Conservation (phyloP, 495 filamentous ascomycete species). For the Xylaria castorea region DNA sequence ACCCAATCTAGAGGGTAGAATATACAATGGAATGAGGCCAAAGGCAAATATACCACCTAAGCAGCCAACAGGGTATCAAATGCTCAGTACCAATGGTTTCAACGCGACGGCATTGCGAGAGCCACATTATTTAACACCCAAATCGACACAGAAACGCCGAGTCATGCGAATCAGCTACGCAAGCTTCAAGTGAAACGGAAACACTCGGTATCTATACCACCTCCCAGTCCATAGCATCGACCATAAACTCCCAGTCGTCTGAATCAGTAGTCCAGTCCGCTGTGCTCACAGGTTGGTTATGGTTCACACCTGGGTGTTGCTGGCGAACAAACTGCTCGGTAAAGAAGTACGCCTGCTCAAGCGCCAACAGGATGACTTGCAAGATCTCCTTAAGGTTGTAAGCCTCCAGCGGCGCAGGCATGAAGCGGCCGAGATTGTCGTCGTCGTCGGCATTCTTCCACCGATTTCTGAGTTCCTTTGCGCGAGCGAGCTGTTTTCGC, state of each 20-base stretch:
- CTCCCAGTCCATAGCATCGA: constrained; percentile 72
- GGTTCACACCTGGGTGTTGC: constrained; percentile 35
- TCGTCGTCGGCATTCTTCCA: constrained; percentile 67
- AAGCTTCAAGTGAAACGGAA: neutral
- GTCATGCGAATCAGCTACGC: neutral
- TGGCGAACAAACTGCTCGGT: constrained; percentile 44
- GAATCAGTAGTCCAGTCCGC: constrained; percentile 37
- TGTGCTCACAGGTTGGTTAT: constrained; percentile 19
- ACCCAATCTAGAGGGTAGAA: constrained; percentile 2
- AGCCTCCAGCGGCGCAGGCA: constrained; percentile 51
- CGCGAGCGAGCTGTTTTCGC: constrained; percentile 56
- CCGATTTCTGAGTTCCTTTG: constrained; percentile 70
- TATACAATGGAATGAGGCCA: constrained; percentile 6
- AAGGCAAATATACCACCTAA: neutral
- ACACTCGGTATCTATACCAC: constrained; percentile 47
- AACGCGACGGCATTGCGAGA: neutral
- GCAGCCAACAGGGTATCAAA: constrained; percentile 11
- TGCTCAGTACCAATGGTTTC: neutral
- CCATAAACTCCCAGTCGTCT: constrained; percentile 64
- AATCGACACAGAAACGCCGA: neutral
- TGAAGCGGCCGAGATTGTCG: constrained; percentile 37
- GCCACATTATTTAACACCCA: neutral
- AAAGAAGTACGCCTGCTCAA: constrained; percentile 45
- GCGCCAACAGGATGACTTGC: constrained; percentile 46
- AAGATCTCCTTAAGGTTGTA: constrained; percentile 66